A percentile compares a stretch with the other conserved stretches of the same genome.
These are phyloP conservation scores for Hippophae tibetana DNA, from an alignment of 306 rosid species.

Conservation along the genomic window DNA sequence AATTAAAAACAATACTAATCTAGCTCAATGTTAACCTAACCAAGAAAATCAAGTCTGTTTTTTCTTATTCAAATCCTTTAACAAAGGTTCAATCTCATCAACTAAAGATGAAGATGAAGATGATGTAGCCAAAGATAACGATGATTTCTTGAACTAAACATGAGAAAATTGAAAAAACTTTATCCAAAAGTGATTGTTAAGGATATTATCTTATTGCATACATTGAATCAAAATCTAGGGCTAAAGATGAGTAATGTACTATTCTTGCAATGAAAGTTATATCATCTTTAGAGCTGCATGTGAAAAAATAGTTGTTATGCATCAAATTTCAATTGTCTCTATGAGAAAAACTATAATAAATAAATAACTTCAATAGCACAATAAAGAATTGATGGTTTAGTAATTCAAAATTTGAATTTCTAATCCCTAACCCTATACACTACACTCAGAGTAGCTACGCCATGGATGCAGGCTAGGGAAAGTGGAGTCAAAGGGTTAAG, in stretches of 20 bases:
- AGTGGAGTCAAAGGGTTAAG: no score
- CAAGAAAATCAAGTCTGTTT: constrained; percentile 27
- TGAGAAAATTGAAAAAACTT: constrained; percentile 18
- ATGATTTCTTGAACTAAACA: constrained; percentile 46
- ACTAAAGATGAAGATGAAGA: constrained; percentile 16
- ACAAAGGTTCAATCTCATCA: constrained; percentile 63
- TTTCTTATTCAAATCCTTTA: constrained; percentile 73
- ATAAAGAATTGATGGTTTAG: constrained; percentile 15
- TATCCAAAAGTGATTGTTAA: neutral
- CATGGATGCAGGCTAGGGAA: no score
- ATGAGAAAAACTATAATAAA: neutral
- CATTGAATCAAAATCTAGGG: constrained; percentile 23
- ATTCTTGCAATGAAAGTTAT: constrained; percentile 27
- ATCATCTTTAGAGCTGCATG: constrained; percentile 29
- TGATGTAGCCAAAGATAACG: constrained; percentile 14
- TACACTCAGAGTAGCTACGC: no score
- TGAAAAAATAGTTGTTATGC: constrained; percentile 38
- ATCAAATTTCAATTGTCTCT: constrained; percentile 31
- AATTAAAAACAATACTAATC: no score
- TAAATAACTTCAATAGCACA: constrained; percentile 13
- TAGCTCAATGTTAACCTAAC: no score
- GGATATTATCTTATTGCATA: neutral
- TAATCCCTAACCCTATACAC: neutral
- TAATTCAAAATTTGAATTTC: constrained; percentile 1
- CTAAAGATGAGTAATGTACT: constrained; percentile 14